Conservation (phyloP, 192 early-diverging fungal species). For the Polychytrium aggregatum region DNA sequence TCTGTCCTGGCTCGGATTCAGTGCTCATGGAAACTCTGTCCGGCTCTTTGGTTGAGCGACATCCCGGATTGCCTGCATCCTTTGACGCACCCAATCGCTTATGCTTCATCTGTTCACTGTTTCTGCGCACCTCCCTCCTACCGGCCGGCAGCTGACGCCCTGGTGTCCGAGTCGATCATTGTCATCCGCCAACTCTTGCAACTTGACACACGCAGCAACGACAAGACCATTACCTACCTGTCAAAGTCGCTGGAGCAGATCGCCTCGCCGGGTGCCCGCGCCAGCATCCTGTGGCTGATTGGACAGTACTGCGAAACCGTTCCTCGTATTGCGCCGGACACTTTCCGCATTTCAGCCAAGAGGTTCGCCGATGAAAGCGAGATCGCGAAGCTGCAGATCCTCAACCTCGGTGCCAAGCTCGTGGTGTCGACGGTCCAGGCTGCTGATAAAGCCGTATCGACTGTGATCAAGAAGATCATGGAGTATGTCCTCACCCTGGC, state of each 20-base stretch:
- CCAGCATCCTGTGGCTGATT: slow-evolving; percentile 79
- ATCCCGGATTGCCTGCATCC: too few relatives aligned
- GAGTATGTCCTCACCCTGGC: slow-evolving; percentile 78
- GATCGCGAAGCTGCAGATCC: slow-evolving; percentile 67
- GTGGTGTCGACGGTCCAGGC: too few relatives aligned
- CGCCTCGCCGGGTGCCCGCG: slow-evolving; percentile 61
- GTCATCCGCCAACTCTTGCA: slow-evolving; percentile 63
- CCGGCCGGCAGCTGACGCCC: too few relatives aligned
- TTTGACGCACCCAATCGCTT: too few relatives aligned
- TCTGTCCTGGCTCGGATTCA: too few relatives aligned
- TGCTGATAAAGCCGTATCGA: too few relatives aligned
- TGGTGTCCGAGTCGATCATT: slow-evolving; percentile 65
- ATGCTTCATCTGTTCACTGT: too few relatives aligned
- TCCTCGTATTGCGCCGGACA: slow-evolving; percentile 62
- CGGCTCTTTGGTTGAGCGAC: too few relatives aligned
- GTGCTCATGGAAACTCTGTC: too few relatives aligned
- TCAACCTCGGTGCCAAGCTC: slow-evolving; percentile 70
- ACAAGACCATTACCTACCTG: slow-evolving; percentile 25
- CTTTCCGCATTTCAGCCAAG: slow-evolving; percentile 65
- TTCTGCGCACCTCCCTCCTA: too few relatives aligned
- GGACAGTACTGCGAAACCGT: slow-evolving; percentile 63
- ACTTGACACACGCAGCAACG: slow-evolving; percentile 12
- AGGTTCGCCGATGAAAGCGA: slow-evolving; percentile 43
- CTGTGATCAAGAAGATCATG: slow-evolving; percentile 28
- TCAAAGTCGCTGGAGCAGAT: slow-evolving; percentile 52